phyloP scores from a whole-genome alignment of 306 rosid genomes.

The Gastrolobium bilobum region DNA sequence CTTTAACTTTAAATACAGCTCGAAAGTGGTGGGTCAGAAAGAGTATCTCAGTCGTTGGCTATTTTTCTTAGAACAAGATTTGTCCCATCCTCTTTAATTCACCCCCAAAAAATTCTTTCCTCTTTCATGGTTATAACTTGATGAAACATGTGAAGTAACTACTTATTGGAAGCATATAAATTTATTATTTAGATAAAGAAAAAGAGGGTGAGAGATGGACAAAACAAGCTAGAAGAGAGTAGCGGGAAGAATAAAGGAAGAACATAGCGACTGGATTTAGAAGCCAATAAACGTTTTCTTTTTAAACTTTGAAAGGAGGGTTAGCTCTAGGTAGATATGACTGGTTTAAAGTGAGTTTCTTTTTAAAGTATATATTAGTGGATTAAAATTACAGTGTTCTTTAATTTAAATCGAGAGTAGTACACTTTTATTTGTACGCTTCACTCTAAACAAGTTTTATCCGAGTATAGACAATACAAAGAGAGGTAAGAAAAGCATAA shows the following conservation, averaged over 20 bases:
- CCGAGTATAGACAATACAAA: slow-evolving; percentile 49
- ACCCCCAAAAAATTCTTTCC: neutral
- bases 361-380: neutral
- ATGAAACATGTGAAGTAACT: neutral
- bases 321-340: neutral
- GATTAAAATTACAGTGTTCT: too few species aligned
- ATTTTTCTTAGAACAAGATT: slow-evolving; percentile 50
- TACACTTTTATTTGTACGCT: too few species aligned
- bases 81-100: slow-evolving; percentile 39
- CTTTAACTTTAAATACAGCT: slow-evolving; percentile 62
- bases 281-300: slow-evolving; percentile 49
- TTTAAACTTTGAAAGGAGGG: slow-evolving; percentile 55
- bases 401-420: too few species aligned
- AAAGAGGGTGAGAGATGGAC: slow-evolving; percentile 10
- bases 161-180: slow-evolving; percentile 18
- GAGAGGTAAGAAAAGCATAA: slow-evolving; percentile 69
- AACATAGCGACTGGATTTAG: slow-evolving; percentile 43
- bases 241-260: slow-evolving; percentile 52
- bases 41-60: slow-evolving; percentile 34
- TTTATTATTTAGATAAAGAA: slow-evolving; percentile 25
- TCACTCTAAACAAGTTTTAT: neutral
- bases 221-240: slow-evolving; percentile 18
- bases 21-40: slow-evolving; percentile 54
- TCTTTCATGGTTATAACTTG: slow-evolving; percentile 13
- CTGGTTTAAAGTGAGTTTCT: neutral